phyloP scores from a whole-genome alignment of 768 basidiomycete genomes.

The Vishniacozyma victoriae region DNA sequence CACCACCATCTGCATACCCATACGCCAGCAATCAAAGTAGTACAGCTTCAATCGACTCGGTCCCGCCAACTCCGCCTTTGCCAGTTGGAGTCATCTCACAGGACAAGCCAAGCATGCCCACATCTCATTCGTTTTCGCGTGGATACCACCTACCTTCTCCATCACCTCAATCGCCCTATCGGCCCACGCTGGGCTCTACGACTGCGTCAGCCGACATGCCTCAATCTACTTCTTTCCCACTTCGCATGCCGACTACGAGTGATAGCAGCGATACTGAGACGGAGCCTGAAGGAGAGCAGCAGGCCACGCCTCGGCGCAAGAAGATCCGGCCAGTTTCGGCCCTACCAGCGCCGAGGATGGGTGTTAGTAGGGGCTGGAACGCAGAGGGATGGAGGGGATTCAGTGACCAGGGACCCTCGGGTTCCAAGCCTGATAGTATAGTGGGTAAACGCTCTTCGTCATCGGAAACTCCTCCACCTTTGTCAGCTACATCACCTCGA shows the following conservation, averaged over 20 bases:
- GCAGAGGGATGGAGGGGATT: slow-evolving; percentile 13
- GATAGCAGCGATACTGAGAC: slow-evolving; percentile 18
- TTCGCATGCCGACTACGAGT: not conserved
- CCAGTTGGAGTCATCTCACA: slow-evolving; percentile 1
- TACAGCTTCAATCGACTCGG: slow-evolving; percentile 7
- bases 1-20: slow-evolving; percentile 15
- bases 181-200: not conserved
- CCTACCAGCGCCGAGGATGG: slow-evolving; percentile 12
- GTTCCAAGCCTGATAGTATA: not conserved
- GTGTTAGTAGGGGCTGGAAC: slow-evolving; percentile 2
- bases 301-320: slow-evolving; percentile 19
- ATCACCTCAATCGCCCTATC: slow-evolving; percentile 32
- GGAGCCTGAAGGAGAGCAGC: slow-evolving; percentile 17
- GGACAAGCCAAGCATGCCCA: slow-evolving; percentile 1
- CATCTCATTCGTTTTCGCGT: slow-evolving; percentile 24
- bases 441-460: not conserved
- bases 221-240: slow-evolving; percentile 26
- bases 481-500: not conserved
- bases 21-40: not conserved
- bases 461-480: not conserved
- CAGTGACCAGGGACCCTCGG: not conserved
- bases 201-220: slow-evolving; percentile 23
- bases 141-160: slow-evolving; percentile 41
- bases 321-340: slow-evolving; percentile 30
- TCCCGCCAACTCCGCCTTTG: slow-evolving; percentile 1